phyloP scores from a whole-genome alignment of 805 yeast genomes.

The Dipodascus geniculatus region DNA sequence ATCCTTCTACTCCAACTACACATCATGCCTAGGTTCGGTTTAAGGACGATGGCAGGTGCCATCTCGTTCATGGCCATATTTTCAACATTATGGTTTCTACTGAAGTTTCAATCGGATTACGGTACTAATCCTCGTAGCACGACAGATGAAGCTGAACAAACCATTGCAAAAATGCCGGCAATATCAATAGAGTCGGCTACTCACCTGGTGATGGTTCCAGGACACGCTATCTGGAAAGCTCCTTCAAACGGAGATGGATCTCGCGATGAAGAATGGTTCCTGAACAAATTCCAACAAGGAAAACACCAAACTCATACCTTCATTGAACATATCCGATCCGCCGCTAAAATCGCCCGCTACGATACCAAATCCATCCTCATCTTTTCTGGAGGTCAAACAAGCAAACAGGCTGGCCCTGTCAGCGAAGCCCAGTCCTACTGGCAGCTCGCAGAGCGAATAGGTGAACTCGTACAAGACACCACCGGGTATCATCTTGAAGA shows the following conservation, averaged over 20 bases:
- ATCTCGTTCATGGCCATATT: background rate
- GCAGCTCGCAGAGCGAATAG: background rate
- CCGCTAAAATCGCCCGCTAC: background rate
- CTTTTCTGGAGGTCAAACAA: constrained; percentile 2
- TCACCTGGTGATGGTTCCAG: background rate
- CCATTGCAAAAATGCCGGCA: background rate
- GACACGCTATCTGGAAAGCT: constrained; percentile 1
- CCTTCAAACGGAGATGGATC: background rate
- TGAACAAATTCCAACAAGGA: background rate
- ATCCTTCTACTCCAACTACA: background rate
- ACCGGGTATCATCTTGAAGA: background rate
- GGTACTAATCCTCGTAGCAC: background rate
- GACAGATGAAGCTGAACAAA: background rate
- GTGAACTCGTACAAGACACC: background rate
- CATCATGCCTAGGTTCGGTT: background rate
- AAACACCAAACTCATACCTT: background rate
- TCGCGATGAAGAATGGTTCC: background rate
- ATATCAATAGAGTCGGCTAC: background rate
- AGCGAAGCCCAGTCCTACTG: constrained; percentile 1
- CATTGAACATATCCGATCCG: background rate
- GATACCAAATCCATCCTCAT: background rate
- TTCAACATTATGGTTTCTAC: background rate
- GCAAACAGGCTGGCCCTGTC: background rate
- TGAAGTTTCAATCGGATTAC: background rate
- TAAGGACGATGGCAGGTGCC: background rate